A percentile compares a stretch with the other conserved stretches of the same genome.
These are phyloP conservation scores for Apiotrichum brassicae DNA, from an alignment of 1,284 basidiomycete genomes.

Conservation along the genomic window DNA sequence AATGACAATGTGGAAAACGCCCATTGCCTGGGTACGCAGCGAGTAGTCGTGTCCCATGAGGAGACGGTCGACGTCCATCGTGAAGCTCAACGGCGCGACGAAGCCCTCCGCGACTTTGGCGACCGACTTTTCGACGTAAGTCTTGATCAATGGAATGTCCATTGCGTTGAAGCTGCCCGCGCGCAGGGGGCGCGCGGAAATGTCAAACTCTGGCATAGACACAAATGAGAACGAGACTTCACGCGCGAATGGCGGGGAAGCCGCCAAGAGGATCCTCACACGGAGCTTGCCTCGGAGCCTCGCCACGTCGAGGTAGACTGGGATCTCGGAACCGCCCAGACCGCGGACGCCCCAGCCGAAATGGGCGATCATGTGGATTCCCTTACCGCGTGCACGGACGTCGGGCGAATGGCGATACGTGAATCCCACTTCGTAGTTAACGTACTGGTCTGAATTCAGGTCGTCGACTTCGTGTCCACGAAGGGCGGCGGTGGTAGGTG, in stretches of 20 bases:
- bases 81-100: conserved; percentile 41
- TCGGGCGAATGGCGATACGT: conserved; percentile 29
- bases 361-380: conserved; percentile 41
- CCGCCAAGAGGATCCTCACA: conserved; percentile 40
- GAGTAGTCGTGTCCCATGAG: conserved; percentile 39
- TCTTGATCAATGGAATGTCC: conserved; percentile 43
- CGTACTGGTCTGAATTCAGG: conserved; percentile 37
- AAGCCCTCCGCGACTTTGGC: conserved; percentile 42
- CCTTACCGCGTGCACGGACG: conserved; percentile 31
- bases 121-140: conserved; percentile 41
- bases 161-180: conserved; percentile 44
- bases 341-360: conserved; percentile 45
- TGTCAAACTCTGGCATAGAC: conserved; percentile 44
- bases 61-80: conserved; percentile 45
- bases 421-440: conserved; percentile 46
- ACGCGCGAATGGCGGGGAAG: conserved; percentile 45
- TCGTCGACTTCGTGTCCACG: conserved; percentile 7
- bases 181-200: conserved; percentile 43
- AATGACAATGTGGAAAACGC: conserved; percentile 42
- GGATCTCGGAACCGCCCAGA: conserved; percentile 39
- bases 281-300: conserved; percentile 31
- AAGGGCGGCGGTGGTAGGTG: neutral
- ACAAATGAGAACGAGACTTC: conserved; percentile 42
- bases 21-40: conserved; percentile 36
- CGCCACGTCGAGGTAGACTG: conserved; percentile 40